Base-by-base conservation (phyloP, 23 red algal species). In the Gracilaria caudata region DNA sequence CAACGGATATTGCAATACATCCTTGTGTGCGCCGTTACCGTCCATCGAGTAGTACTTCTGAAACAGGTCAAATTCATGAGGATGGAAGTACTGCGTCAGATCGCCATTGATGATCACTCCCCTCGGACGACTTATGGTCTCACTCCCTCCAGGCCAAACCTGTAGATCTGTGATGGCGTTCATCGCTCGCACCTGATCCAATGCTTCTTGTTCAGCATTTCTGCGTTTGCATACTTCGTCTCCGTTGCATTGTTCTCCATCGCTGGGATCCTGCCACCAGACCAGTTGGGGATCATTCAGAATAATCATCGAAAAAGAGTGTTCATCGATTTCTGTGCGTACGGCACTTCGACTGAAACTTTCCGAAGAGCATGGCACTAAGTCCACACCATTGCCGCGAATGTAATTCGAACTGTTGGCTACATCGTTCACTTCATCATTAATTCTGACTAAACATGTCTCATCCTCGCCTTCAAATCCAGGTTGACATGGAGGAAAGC, bases 31-130 rank as follows among this genome's bases (percentile, higher is more conserved):
- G 13, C 8, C 17, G 24, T 75, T 75, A 21, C 39, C 28, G 14
- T 75, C 20, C n/a, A 7, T 28, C 0, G 16, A 2, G 13, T 75
- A 75, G 70, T 75, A 75, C 40, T 13, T 75, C n/a, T 75, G 29
- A 29, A 75, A 75, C 70, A 75, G 33, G 16, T 75, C 70, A 29
- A 75, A 47, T 36, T 75, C 70, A 45, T 21, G 70, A 7, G 70
- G 39, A 75, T 75, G 70, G 24, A 75, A 75, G 70, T 75, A 75
- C 21, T 75, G 70, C 39, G 70, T 75, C 0, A 75, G 40, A 47
- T 75, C 70, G 1, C 70, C 70, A 19, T 75, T 75, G 33, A 75
- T 47, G 10, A 75, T 47, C 20, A 75, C 70, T 45, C 70, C 38
- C 6, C 4, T 26, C 19, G 70, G 70, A 8, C 33, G 29, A 7